Evolutionary conservation across 1,284 basidiomycete genomes (phyloP), one percentile per base, ranked within the genome.

Genomic region (Kwoniella shivajii): DNA sequence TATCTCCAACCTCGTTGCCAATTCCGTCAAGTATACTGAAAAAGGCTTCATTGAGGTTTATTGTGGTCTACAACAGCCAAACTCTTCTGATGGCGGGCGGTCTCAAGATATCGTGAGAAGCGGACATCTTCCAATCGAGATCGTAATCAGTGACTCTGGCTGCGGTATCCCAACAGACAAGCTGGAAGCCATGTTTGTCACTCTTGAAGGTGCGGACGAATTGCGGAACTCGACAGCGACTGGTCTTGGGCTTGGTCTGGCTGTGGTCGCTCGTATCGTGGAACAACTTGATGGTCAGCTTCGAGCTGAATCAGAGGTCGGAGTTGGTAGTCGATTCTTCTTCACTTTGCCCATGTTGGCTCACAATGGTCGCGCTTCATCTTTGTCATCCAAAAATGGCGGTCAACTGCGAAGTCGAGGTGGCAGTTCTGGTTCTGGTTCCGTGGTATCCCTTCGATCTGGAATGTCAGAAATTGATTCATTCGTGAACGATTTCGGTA

Each of bases 161-260:
- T 84, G 84, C 63, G 91, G 91, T 4, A 93, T 94, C 48, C 74
- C 86, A 0, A 79, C 81, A 6, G 82, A 82, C 38, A 88, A 88
- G 74, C 81, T 93, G 24, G 88, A 90, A 71, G 85, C 84, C 56
- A 90, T 93, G 59, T 93, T 93, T 78, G 81, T 90, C 50, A 88
- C 91, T 59, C 89, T 94, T 59, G 90, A 92, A 75, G 87, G 90
- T 65, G 88, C 90, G 2, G 89, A 90, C 62, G 84, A 84, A 4
- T 74, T 68, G 75, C 11, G 79, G 39, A 67, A 81, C n/a, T 55
- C 57, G 34, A 44, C 16, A 20, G 50, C 42, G 54, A 63, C 64
- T 1, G 62, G 66, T 11, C 46, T 73, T 1, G 88, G 88, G 13
- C 81, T 91, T 9, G 45, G 45, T 47, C 80, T 91, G 7, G 89